Conservation (phyloP, 805 yeast genomes). For the Diddensiella santjacobensis region DNA sequence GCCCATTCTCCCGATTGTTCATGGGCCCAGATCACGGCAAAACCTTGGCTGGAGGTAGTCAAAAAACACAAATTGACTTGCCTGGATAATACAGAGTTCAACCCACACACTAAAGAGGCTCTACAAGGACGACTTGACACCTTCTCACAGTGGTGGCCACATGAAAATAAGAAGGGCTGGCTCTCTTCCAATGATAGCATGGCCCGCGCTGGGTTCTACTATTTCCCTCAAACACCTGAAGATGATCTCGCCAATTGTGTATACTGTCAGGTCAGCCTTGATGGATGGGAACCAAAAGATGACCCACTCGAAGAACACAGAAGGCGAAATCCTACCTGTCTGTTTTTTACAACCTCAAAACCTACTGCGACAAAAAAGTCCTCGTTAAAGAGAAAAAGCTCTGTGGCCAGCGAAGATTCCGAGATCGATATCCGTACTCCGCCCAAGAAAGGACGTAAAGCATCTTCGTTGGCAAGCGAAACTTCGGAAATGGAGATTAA, state of each 20-base stretch:
- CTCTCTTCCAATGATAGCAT: conserved; percentile 40
- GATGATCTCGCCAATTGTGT: conserved; percentile 60
- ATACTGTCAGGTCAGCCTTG: conserved; percentile 58
- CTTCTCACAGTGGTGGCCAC: conserved; percentile 41
- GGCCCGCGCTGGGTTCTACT: conserved; percentile 64
- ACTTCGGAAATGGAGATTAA: background rate
- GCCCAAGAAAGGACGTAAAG: background rate
- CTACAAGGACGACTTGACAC: conserved; percentile 25
- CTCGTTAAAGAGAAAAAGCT: conserved; percentile 1
- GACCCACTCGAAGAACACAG: conserved; percentile 59
- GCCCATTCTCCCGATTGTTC: conserved; percentile 35
- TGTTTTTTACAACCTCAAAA: conserved; percentile 32
- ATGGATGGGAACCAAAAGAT: conserved; percentile 71
- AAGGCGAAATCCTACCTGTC: conserved; percentile 42
- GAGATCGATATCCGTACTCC: background rate
- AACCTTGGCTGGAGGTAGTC: conserved; percentile 22
- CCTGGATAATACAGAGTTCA: conserved; percentile 12
- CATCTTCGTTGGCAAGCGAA: background rate
- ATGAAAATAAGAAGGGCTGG: conserved; percentile 39
- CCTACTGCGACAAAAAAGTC: background rate
- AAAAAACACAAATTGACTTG: conserved; percentile 4
- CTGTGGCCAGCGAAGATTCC: background rate
- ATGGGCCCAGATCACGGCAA: conserved; percentile 30
- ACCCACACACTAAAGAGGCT: conserved; percentile 25
- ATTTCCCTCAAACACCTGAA: conserved; percentile 44